Evolutionary conservation across 2,329 filamentous ascomycete genomes (phyloP), one percentile per base, ranked within the genome.

Genomic region (Penicillium sp.): DNA sequence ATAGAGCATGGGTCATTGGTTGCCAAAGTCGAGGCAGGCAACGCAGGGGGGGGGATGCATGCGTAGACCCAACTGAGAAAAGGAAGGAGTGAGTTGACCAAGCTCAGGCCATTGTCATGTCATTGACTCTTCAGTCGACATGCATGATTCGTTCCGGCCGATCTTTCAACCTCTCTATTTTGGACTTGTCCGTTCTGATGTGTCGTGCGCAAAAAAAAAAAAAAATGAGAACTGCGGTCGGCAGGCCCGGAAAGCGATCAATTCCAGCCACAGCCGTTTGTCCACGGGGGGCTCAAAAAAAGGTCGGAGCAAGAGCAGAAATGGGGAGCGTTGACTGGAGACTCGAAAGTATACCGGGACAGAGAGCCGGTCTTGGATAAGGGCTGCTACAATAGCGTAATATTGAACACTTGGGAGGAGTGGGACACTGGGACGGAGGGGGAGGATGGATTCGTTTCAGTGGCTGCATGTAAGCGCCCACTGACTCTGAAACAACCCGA

Each of bases 401-500:
- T 22, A 28, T 25, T 28, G 51, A 33, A 25, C 33, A 52, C 40
- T 35, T 14, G 51, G 52, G 16, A 35, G 26, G 30, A 43, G n/a
- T 33, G 30, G 40, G 10, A 5, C 14, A 3, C 30, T 33, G 22
- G 30, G 19, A 26, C n/a, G 51, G 28, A 25, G 53, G 54, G 51
- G 37, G 25, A 52, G 33, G 35, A 52, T 30, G 35, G 37, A 51
- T 38, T 51, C 52, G 59, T 64, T 62, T 59, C 60, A 58, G 59
- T 33, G 49, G 42, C 55, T 66, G 61, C 63, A 63, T 53, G 66
- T 74, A 74, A 72, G 72, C 73, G 73, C 73, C 71, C 68, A 71
- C 67, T 59, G 51, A 63, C 28, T 65, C 66, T 74, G 73, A 76
- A 76, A 75, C 73, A 65, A 62, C 40, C 57, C 68, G 63, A 67